Percentiles rank a stretch among this genome's conserved stretches.
phyloP scores from a whole-genome alignment of 2,329 filamentous ascomycete genomes.

The Aspergillus fijiensis region DNA sequence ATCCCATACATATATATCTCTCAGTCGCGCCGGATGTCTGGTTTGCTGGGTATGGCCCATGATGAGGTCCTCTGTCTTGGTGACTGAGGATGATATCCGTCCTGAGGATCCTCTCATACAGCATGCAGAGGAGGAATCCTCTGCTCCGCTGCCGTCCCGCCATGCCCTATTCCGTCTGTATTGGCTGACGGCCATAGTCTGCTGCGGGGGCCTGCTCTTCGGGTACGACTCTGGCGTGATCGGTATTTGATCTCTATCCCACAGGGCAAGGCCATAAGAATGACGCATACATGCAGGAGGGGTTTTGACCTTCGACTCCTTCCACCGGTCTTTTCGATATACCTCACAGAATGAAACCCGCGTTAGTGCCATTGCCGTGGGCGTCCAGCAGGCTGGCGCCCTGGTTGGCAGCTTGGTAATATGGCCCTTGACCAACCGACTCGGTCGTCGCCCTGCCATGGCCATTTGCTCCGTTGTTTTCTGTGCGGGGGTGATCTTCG shows the following conservation, averaged over 20 bases:
- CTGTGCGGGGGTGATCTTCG: conserved; percentile 47
- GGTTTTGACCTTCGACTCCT: conserved; percentile 49
- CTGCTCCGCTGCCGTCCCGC: background rate
- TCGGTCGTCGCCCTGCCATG: conserved; percentile 49
- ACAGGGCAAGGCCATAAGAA: background rate
- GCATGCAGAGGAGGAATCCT: conserved; percentile 8
- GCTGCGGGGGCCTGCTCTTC: conserved; percentile 50
- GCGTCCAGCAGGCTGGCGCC: conserved; percentile 54
- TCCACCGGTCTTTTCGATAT: conserved; percentile 45
- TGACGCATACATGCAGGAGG: conserved; percentile 34
- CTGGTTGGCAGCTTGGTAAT: conserved; percentile 54
- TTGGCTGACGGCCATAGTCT: conserved; percentile 53
- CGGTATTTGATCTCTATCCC: conserved; percentile 27
- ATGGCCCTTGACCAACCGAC: conserved; percentile 49
- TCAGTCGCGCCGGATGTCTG: background rate
- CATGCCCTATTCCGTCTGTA: conserved; percentile 50
- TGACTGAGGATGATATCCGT: conserved; percentile 2
- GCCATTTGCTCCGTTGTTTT: conserved; percentile 49
- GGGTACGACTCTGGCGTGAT: conserved; percentile 47
- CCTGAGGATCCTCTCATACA: conserved; percentile 16
- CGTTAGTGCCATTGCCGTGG: conserved; percentile 51
- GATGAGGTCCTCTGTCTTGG: conserved; percentile 15
- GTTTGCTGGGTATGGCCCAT: background rate
- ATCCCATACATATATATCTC: background rate
- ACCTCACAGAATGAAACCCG: conserved; percentile 41